Conservation (phyloP, 2,329 filamentous ascomycete genomes). For the Colletotrichum magnum region DNA sequence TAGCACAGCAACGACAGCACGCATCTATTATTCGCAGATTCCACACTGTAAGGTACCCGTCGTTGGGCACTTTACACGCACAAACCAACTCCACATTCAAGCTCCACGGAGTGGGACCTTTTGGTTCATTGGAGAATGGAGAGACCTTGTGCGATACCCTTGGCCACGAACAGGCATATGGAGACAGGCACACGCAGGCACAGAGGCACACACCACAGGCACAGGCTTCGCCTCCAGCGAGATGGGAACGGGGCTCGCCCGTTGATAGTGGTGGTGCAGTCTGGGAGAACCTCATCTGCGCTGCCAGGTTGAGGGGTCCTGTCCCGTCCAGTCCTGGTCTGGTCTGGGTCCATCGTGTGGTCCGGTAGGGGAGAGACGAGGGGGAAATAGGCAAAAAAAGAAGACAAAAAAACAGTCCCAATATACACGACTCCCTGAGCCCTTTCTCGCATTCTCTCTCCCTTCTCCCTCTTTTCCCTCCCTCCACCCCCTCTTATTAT, state of each 20-base stretch:
- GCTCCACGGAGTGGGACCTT: conserved; percentile 7
- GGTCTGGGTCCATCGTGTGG: conserved; percentile 16
- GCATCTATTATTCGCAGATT: conserved; percentile 1
- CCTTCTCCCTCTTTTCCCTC: conserved; percentile 25
- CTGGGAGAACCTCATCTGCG: conserved; percentile 15
- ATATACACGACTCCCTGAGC: not conserved
- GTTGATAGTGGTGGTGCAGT: not conserved
- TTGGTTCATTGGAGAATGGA: conserved; percentile 12
- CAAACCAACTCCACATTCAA: not conserved
- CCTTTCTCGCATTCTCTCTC: conserved; percentile 12
- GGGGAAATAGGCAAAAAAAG: conserved; percentile 14
- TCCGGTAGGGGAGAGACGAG: conserved; percentile 14
- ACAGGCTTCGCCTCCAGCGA: conserved; percentile 2
- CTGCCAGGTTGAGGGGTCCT: conserved; percentile 11
- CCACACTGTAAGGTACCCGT: conserved; percentile 36
- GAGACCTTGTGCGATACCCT: not conserved
- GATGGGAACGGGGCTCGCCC: not conserved
- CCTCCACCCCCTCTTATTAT: conserved; percentile 23
- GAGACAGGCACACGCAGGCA: conserved; percentile 27
- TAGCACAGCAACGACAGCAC: not conserved
- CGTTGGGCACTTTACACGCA: conserved; percentile 15
- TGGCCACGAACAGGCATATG: conserved; percentile 30
- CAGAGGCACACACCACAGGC: not conserved
- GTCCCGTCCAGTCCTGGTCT: conserved; percentile 13
- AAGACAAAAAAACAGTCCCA: conserved; percentile 20